Conservation (phyloP, 306 rosid genomes). For the Quercus suber region DNA sequence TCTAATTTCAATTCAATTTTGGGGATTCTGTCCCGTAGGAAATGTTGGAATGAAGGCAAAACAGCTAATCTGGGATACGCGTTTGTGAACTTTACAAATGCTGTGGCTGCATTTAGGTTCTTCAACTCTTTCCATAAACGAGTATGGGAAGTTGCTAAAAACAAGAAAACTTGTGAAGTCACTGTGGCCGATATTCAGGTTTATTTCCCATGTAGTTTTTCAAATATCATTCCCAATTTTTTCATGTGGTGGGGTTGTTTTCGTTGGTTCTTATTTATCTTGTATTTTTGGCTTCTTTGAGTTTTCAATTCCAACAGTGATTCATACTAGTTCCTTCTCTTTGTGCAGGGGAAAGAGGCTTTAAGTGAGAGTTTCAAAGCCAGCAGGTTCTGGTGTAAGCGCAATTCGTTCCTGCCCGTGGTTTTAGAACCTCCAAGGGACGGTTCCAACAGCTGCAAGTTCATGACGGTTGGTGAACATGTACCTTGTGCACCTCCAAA, state of each 20-base stretch:
- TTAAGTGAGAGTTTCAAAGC: conserved; percentile 20
- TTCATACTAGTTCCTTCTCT: background rate
- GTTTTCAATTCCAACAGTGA: background rate
- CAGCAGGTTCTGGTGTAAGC: conserved; percentile 44
- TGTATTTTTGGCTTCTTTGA: background rate
- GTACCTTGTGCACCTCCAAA: conserved; percentile 10
- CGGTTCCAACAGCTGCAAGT: conserved; percentile 3
- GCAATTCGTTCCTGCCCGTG: conserved; percentile 35
- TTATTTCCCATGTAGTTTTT: background rate
- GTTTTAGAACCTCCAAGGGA: conserved; percentile 34
- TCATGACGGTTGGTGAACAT: conserved; percentile 14
- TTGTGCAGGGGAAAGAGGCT: conserved; percentile 36
- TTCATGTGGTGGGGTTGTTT: background rate
- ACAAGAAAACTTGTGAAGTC: conserved; percentile 45
- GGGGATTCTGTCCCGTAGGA: conserved; percentile 7
- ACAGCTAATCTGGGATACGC: conserved; percentile 60
- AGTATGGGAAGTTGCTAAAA: conserved; percentile 29
- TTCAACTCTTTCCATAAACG: conserved; percentile 13
- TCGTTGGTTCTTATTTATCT: no score
- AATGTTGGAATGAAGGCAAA: conserved; percentile 16
- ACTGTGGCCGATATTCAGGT: conserved; percentile 50
- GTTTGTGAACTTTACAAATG: conserved; percentile 51
- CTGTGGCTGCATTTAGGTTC: conserved; percentile 39
- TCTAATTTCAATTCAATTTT: no score
- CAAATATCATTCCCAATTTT: background rate